These are phyloP conservation scores for Beauveria australis DNA, from an alignment of 2,329 filamentous ascomycete species.

Conservation along the genomic window DNA sequence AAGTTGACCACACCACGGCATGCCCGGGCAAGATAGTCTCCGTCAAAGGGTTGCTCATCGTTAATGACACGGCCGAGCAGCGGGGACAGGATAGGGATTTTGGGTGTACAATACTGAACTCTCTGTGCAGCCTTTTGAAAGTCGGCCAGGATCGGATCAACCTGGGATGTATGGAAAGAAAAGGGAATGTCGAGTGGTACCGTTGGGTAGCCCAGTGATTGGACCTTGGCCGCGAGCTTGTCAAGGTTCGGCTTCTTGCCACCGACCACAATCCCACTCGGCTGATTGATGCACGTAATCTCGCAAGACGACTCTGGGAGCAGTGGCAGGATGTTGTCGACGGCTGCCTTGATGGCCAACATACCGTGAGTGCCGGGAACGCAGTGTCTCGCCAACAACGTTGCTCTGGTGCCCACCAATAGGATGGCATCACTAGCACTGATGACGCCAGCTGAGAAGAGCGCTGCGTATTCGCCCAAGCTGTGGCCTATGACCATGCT, in stretches of 20 bases:
- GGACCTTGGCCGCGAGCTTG: neutral
- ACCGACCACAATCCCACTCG: constrained; percentile 59
- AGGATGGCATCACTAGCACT: constrained; percentile 64
- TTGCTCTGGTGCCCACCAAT: constrained; percentile 60
- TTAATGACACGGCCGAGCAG: constrained; percentile 33
- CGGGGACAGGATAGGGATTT: constrained; percentile 13
- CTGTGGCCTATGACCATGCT: constrained; percentile 51
- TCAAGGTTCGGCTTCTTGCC: neutral
- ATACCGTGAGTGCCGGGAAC: constrained; percentile 56
- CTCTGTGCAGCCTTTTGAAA: neutral
- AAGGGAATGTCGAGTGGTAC: neutral
- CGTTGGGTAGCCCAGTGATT: neutral
- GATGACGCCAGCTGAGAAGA: constrained; percentile 62
- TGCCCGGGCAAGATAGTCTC: constrained; percentile 40
- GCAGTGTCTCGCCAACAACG: constrained; percentile 57
- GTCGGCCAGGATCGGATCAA: constrained; percentile 1
- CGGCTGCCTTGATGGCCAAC: constrained; percentile 14
- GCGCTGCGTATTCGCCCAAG: constrained; percentile 65
- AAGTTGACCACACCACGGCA: constrained; percentile 58
- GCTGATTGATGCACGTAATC: constrained; percentile 64
- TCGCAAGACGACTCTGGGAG: constrained; percentile 36
- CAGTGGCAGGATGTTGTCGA: constrained; percentile 20
- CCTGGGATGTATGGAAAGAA: neutral
- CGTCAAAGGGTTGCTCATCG: constrained; percentile 32
- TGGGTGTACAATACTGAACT: constrained; percentile 8